Base-by-base conservation (phyloP, 495 filamentous ascomycete genomes). In the Neurospora sublineolata region DNA sequence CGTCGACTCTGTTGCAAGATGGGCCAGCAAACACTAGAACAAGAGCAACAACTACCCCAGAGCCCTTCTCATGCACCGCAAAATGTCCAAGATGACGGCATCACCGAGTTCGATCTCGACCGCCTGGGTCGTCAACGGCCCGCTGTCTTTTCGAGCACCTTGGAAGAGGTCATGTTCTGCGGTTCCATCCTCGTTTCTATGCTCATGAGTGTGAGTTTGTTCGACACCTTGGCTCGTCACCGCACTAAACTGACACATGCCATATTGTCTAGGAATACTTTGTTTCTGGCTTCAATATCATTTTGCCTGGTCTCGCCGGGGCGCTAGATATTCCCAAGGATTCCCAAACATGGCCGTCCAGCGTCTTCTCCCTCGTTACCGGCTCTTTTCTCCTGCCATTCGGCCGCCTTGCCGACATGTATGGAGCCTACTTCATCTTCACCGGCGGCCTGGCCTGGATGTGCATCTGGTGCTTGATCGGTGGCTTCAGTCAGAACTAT, bases 221-320 rank as follows among this genome's bases (percentile, higher is more conserved):
- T 68, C 37, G 44, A 14, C 36, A 40, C 68, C 38, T 36, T 42
- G 52, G 52, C 58, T 72, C 30, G 14, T 33, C 12, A 9, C 67
- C 68, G 10, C 68, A 73, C 68, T 37, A 10, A 67, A 41, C 41
- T 67, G 42, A 68, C 74, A 69, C 8, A 42, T 10, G 8, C 8
- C 40, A 73, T 41, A 37, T 64, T 70, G n/a, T 12, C 38, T 72
- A 85, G 84, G 88, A 96, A 82, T 97, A 92, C 80, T 94, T 93
- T 77, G 89, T 94, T 41, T 93, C 90, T 52, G 93, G 93, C 64
- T 97, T 94, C 79, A 94, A 92, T 75, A 88, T 96, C 73, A 84
- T 97, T 69, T 80, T 94, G 2, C 93, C 93, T 10, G 87, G 88
- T 0, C 75, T 97, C 11, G 81, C 87, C 36, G 75, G 79, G 18